These are phyloP conservation scores for Calonectria montana DNA, from an alignment of 2,329 filamentous ascomycete species.

Conservation along the genomic window DNA sequence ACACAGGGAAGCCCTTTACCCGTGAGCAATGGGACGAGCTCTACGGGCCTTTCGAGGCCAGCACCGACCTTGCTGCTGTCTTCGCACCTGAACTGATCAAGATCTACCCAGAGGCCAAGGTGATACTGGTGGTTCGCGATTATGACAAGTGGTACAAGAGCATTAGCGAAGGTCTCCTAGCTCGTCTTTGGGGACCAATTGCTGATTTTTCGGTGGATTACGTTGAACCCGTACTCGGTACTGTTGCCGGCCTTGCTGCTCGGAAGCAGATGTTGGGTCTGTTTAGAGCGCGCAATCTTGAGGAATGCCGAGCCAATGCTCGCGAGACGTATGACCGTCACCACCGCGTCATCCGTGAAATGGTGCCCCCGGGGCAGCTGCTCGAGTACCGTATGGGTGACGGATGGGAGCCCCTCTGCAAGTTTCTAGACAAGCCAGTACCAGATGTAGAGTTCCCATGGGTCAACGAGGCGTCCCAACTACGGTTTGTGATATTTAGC, in stretches of 20 bases:
- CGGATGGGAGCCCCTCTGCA: slow-evolving; percentile 52
- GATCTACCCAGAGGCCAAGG: slow-evolving; percentile 48
- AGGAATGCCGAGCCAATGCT: slow-evolving; percentile 38
- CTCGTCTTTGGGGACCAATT: slow-evolving; percentile 36
- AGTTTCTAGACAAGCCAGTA: slow-evolving; percentile 48
- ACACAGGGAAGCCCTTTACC: slow-evolving; percentile 41
- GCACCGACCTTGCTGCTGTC: slow-evolving; percentile 44
- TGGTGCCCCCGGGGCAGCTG: slow-evolving; percentile 39
- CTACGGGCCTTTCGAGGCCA: slow-evolving; percentile 44
- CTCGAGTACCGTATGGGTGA: slow-evolving; percentile 47
- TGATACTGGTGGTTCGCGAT: slow-evolving; percentile 46
- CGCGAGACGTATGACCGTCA: slow-evolving; percentile 45
- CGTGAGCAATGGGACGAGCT: slow-evolving; percentile 49
- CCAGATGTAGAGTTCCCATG: slow-evolving; percentile 47
- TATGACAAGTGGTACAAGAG: slow-evolving; percentile 48
- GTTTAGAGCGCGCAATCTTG: slow-evolving; percentile 34
- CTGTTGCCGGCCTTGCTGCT: slow-evolving; percentile 36
- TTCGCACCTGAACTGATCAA: slow-evolving; percentile 45
- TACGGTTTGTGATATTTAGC: slow-evolving; percentile 18
- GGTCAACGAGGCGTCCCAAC: slow-evolving; percentile 45
- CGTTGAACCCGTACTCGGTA: slow-evolving; percentile 47
- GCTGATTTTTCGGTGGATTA: slow-evolving; percentile 31
- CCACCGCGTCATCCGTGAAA: slow-evolving; percentile 41
- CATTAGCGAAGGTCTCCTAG: slow-evolving; percentile 44
- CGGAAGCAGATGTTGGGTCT: slow-evolving; percentile 45